Evolutionary conservation across 129 eudicot species (phyloP), one percentile per base, ranked within the genome.

Genomic region (Helichrysum umbraculigerum): DNA sequence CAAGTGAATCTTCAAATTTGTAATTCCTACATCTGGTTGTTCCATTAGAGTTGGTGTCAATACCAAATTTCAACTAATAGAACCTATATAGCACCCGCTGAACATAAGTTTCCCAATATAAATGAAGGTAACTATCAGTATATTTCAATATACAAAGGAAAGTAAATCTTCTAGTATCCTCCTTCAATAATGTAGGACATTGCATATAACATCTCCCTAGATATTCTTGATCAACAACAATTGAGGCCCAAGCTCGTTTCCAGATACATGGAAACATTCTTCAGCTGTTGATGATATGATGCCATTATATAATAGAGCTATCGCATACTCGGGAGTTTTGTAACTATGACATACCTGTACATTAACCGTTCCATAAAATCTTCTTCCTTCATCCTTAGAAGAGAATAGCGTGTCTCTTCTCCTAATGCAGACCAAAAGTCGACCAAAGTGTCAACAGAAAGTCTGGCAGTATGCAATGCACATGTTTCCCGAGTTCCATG

Each of bases 371-470:
- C 96, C 28, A 95, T 89, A 66, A 95, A 95, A 89, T 95, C 99
- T 78, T 95, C 99, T 80, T 95, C 99, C 72, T 95, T 95, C 99
- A 95, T 91, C 77, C 90, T 89, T 54, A 95, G 68, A 77, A 95
- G 96, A 78, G 97, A 95, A 68, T 64, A 87, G 3, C 92, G 87
- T 4, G 96, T 91, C 79, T 94, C 99, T 74, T 94, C 97, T 77
- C 99, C 97, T 50, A 94, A 88, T 29, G 99, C 96, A 9, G 96
- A 85, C 99, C 99, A 94, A 76, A 94, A 94, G 78, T 94, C 99
- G 68, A 94, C 94, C 93, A 91, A 83, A 73, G 97, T 89, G 86
- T 87, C 96, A 72, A 90, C 97, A 73, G 99, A 94, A 64, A 91
- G 92, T 76, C 99, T 83, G 47, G 97, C 92, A 85, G 97, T 94